Conservation (phyloP, 2,329 filamentous ascomycete species). For the Nemania sp. region DNA sequence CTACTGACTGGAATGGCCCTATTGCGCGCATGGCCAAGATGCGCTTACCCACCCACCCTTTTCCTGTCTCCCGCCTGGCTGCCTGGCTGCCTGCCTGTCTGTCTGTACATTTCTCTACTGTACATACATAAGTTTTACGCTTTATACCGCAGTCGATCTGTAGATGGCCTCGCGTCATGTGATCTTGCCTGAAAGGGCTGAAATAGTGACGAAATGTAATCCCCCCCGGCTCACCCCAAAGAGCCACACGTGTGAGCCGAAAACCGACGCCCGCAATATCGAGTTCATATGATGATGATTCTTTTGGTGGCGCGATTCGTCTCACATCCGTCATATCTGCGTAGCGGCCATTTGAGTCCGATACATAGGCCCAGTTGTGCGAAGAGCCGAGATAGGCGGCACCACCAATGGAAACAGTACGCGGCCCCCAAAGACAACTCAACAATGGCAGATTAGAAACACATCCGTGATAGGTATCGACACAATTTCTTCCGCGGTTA, state of each 20-base stretch:
- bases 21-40: constrained; percentile 32
- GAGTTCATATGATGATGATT: background rate
- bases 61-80: too few species aligned
- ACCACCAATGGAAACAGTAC: background rate
- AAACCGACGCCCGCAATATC: background rate
- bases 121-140: background rate
- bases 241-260: background rate
- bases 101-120: background rate
- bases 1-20: constrained; percentile 24
- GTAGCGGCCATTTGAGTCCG: background rate
- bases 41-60: constrained; percentile 4
- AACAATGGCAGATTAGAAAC: background rate
- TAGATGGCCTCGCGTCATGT: constrained; percentile 19
- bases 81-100: background rate
- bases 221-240: background rate
- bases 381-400: background rate
- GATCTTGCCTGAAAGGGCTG: background rate
- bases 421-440: background rate
- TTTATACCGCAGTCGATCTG: constrained; percentile 21
- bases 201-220: constrained; percentile 17
- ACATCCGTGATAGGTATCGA: background rate
- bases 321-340: background rate
- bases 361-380: background rate
- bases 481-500: background rate
- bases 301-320: background rate